A percentile compares a stretch with the other conserved stretches of the same genome.
Evolutionary conservation across 768 basidiomycete species (phyloP).

Genomic region (Neoboletus subvelutipes): DNA sequence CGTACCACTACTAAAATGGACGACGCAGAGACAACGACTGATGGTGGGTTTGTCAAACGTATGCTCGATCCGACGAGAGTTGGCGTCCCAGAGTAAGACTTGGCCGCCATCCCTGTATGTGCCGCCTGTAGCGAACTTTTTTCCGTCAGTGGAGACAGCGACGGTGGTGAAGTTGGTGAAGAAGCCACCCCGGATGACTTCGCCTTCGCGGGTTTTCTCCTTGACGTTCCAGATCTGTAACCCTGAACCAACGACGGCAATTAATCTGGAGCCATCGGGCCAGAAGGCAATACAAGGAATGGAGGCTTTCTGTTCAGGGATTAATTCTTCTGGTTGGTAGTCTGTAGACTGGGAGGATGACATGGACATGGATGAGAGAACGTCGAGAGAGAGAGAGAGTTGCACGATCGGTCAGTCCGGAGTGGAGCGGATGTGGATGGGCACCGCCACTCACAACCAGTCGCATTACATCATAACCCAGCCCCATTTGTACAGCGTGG

Average conservation of each 20-base stretch:
- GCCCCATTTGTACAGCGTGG: too few relatives aligned
- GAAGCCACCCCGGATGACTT: slow-evolving; percentile 23
- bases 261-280: slow-evolving; percentile 26
- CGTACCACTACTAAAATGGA: slow-evolving; percentile 23
- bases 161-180: slow-evolving; percentile 29
- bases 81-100: slow-evolving; percentile 24
- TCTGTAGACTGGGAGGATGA: slow-evolving; percentile 1
- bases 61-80: slow-evolving; percentile 22
- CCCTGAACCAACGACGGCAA: slow-evolving; percentile 27
- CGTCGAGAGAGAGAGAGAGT: slow-evolving; percentile 9
- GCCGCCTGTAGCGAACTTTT: slow-evolving; percentile 24
- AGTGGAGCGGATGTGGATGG: background rate
- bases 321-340: slow-evolving; percentile 14
- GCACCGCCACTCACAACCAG: slow-evolving; percentile 15
- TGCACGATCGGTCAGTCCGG: slow-evolving; percentile 2
- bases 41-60: slow-evolving; percentile 24
- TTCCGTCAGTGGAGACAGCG: slow-evolving; percentile 24
- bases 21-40: slow-evolving; percentile 25
- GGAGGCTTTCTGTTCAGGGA: slow-evolving; percentile 18
- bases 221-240: slow-evolving; percentile 27
- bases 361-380: slow-evolving; percentile 18
- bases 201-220: slow-evolving; percentile 21
- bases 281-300: slow-evolving; percentile 24
- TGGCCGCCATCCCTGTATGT: slow-evolving; percentile 27
- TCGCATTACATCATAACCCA: slow-evolving; percentile 13